Evolutionary conservation across 805 yeast genomes (phyloP).

Genomic region (Candida verbasci): DNA sequence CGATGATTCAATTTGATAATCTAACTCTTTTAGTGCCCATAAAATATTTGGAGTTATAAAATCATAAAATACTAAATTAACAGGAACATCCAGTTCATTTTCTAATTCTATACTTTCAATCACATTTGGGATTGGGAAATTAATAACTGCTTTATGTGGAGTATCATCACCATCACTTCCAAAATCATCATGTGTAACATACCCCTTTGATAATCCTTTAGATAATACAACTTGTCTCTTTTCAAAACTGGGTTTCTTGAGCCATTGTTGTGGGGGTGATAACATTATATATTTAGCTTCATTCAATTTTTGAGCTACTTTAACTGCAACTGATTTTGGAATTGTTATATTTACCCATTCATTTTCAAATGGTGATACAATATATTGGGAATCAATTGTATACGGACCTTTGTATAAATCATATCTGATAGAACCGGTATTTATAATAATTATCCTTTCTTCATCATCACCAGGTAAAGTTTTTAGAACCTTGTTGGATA

Average conservation of each 20-base stretch:
- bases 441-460: slow-evolving; percentile 54
- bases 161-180: slow-evolving; percentile 86
- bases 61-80: slow-evolving; percentile 76
- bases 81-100: slow-evolving; percentile 21
- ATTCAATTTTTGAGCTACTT: slow-evolving; percentile 55
- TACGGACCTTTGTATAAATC: slow-evolving; percentile 83
- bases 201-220: slow-evolving; percentile 53
- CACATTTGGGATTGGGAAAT: slow-evolving; percentile 73
- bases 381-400: slow-evolving; percentile 73
- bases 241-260: neutral
- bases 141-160: slow-evolving; percentile 57
- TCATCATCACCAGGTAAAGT: slow-evolving; percentile 23
- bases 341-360: slow-evolving; percentile 67
- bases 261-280: slow-evolving; percentile 19
- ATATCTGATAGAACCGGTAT: slow-evolving; percentile 85
- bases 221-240: slow-evolving; percentile 1
- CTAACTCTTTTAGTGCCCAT: slow-evolving; percentile 27
- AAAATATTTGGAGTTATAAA: slow-evolving; percentile 49
- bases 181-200: slow-evolving; percentile 76
- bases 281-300: slow-evolving; percentile 42
- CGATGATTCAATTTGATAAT: slow-evolving; percentile 15
- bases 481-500: slow-evolving; percentile 56
- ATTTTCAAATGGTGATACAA: slow-evolving; percentile 81
- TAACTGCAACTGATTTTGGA: slow-evolving; percentile 53
- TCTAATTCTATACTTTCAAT: slow-evolving; percentile 47